Conservation (phyloP, 148 eudicot species). For the Cornus kousa region DNA sequence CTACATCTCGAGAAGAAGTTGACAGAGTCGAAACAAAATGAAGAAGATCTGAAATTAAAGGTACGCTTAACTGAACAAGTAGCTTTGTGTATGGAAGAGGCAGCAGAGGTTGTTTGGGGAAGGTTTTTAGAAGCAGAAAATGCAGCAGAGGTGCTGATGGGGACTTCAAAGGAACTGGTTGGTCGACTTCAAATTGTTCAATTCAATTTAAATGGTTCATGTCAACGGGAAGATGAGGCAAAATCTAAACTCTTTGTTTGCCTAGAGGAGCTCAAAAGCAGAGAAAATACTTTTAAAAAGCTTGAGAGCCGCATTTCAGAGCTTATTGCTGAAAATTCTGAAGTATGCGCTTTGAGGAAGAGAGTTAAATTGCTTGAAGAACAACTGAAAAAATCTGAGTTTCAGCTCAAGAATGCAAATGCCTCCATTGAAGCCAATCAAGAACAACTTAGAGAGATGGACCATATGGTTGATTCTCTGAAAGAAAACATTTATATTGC, state of each 20-base stretch:
- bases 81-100: slow-evolving; percentile 59
- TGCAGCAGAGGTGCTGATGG: slow-evolving; percentile 59
- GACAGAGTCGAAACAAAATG: slow-evolving; percentile 49
- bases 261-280: slow-evolving; percentile 33
- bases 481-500: slow-evolving; percentile 44
- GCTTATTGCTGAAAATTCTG: slow-evolving; percentile 31
- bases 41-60: slow-evolving; percentile 62
- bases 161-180: slow-evolving; percentile 62
- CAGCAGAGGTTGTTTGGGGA: slow-evolving; percentile 65
- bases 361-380: slow-evolving; percentile 49
- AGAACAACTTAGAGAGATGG: slow-evolving; percentile 52
- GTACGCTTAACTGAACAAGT: slow-evolving; percentile 52
- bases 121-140: slow-evolving; percentile 77
- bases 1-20: slow-evolving; percentile 71
- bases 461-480: slow-evolving; percentile 39
- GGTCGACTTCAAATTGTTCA: slow-evolving; percentile 44
- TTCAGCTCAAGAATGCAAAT: slow-evolving; percentile 35
- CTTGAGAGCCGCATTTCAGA: slow-evolving; percentile 30
- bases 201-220: slow-evolving; percentile 48
- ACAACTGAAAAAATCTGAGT: slow-evolving; percentile 43
- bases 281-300: slow-evolving; percentile 30
- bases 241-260: slow-evolving; percentile 42
- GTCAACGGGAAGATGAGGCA: slow-evolving; percentile 52
- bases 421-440: slow-evolving; percentile 41
- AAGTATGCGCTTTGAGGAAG: slow-evolving; percentile 39